Evolutionary conservation across 805 yeast genomes (phyloP), one percentile per base, ranked within the genome.

Genomic region (Myxozyma melibiosi): DNA sequence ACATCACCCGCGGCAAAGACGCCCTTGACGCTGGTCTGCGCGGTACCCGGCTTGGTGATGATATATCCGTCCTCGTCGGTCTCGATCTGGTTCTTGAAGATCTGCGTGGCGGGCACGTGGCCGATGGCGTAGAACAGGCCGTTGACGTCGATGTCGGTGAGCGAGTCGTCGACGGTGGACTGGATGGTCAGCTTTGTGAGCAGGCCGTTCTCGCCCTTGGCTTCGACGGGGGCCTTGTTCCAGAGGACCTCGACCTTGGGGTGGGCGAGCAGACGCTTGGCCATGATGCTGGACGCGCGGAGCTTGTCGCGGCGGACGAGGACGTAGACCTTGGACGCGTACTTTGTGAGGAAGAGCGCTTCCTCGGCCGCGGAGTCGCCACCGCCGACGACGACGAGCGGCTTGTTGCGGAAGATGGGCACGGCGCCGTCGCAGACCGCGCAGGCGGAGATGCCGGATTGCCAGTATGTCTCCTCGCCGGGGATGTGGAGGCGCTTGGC

Each of bases 351-450:
- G 77, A 94, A 94, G 65, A 88, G 78, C 31, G 99, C 99, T 78
- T 94, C 99, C 78, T 94, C 99, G 75, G 98, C 96, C 18, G 99
- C 99, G 66, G 97, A 90, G 76, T 94, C 99, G 74, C 99, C 99
- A 66, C 99, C 99, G 59, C 99, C 99, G 66, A 94, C 79, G 56
- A 94, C 99, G 25, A 97, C 98, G 72, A 94, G 82, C 38, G 99
- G 98, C 76, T 90, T 88, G 80, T 94, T 88, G 81, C 98, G 88
- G 80, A 94, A 94, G 68, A 94, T 91, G 67, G 99, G 99, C 48
- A 94, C 96, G 33, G 99, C 99, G 76, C 99, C 99, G 73, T 94
- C 99, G 78, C 99, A 94, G 62, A 94, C 99, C 39, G 99, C 99
- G 80, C 99, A 94, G 16, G 99, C 99, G 66, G 96, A 88, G 66